Evolutionary conservation across 805 yeast genomes (phyloP).

Genomic region (Zygosaccharomyces rouxii): DNA sequence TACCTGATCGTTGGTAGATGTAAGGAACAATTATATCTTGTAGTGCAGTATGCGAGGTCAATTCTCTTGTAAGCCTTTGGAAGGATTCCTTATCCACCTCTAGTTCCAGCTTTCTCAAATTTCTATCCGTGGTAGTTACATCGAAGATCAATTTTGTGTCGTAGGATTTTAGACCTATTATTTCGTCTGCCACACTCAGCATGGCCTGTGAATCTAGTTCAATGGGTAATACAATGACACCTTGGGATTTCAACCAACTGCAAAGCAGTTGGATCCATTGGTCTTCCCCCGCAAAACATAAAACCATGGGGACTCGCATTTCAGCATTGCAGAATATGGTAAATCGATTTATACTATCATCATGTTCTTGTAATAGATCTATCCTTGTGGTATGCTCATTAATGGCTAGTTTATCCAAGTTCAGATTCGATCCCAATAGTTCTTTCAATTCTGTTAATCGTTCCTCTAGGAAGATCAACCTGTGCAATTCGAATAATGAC

Average conservation of each 20-base stretch:
- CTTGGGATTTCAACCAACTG: constrained; percentile 32
- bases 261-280: constrained; percentile 10
- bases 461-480: constrained; percentile 3
- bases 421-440: constrained; percentile 2
- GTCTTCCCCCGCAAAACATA: constrained; percentile 14
- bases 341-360: constrained; percentile 7
- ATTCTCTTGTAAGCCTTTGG: constrained; percentile 13
- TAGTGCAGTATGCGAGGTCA: constrained; percentile 14
- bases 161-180: constrained; percentile 22
- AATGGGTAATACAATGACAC: constrained; percentile 26
- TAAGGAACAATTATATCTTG: constrained; percentile 19
- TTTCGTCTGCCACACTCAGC: constrained; percentile 25
- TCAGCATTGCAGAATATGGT: constrained; percentile 13
- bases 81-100: constrained; percentile 30
- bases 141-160: constrained; percentile 30
- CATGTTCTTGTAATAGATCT: constrained; percentile 9
- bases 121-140: constrained; percentile 20
- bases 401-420: background rate
- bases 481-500: constrained; percentile 10
- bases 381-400: constrained; percentile 7
- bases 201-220: constrained; percentile 24
- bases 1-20: constrained; percentile 30
- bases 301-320: constrained; percentile 16
- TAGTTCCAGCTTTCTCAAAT: constrained; percentile 24
- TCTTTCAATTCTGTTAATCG: constrained; percentile 1